Conservation (phyloP, 495 filamentous ascomycete species). For the Apiosordaria backusii region DNA sequence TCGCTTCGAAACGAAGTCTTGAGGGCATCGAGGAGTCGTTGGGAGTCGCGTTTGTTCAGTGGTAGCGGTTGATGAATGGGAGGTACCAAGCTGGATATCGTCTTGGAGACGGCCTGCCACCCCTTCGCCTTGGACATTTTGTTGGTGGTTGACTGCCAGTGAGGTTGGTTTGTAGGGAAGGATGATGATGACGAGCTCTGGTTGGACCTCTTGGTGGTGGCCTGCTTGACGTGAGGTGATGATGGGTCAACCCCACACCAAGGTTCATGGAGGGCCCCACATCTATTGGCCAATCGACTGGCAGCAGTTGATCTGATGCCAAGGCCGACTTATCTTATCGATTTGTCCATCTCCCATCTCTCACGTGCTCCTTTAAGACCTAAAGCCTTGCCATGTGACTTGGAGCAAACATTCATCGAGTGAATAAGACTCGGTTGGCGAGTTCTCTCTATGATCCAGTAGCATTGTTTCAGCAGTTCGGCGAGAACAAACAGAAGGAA, state of each 20-base stretch:
- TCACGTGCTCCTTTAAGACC: background rate
- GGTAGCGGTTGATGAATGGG: slow-evolving; percentile 71
- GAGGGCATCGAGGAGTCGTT: slow-evolving; percentile 64
- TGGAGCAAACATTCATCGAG: background rate
- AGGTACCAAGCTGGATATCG: slow-evolving; percentile 28
- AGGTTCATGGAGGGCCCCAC: background rate
- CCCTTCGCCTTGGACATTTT: slow-evolving; percentile 30
- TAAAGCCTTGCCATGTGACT: no score
- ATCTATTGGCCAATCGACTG: background rate
- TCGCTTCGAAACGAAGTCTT: slow-evolving; percentile 74
- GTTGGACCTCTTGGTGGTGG: background rate
- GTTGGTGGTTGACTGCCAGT: slow-evolving; percentile 12
- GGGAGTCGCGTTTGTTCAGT: slow-evolving; percentile 59
- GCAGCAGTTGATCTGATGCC: background rate
- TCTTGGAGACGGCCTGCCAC: slow-evolving; percentile 40
- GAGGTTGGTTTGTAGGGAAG: background rate
- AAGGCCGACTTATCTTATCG: background rate
- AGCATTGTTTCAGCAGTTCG: no score
- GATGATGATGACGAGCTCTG: background rate
- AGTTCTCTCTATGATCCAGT: background rate
- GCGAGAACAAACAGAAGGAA: background rate
- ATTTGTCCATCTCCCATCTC: background rate
- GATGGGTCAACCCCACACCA: slow-evolving; percentile 1
- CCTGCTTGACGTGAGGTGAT: background rate
- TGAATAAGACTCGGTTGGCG: background rate